Conservation (phyloP, 768 basidiomycete genomes). For the Russula emetica region DNA sequence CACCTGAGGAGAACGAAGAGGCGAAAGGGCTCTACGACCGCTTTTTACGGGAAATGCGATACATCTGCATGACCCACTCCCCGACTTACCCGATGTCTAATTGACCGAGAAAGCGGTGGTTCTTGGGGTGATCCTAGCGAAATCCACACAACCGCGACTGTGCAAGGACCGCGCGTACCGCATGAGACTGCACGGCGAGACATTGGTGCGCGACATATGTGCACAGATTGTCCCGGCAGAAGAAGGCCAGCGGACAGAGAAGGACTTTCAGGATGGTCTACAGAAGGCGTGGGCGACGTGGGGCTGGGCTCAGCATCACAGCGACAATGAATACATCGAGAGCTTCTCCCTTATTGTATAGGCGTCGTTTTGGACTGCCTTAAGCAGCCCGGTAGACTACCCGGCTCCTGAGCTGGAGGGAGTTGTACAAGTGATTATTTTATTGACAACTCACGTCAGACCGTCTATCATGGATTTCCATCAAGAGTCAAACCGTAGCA, state of each 20-base stretch:
- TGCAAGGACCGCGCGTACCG: slow-evolving; percentile 56
- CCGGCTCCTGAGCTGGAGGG: not conserved
- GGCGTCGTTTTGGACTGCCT: not conserved
- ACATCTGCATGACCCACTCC: slow-evolving; percentile 64
- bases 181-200: slow-evolving; percentile 57
- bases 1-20: not conserved
- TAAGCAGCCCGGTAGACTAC: not conserved
- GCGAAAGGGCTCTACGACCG: slow-evolving; percentile 39
- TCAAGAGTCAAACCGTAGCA: no score
- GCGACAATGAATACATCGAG: slow-evolving; percentile 11
- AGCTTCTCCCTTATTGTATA: slow-evolving; percentile 11
- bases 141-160: slow-evolving; percentile 58
- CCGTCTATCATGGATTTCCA: no score
- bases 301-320: slow-evolving; percentile 34
- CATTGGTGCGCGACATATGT: slow-evolving; percentile 51
- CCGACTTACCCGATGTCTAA: slow-evolving; percentile 46
- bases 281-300: not conserved
- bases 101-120: slow-evolving; percentile 73
- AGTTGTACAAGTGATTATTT: not conserved
- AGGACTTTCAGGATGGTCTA: not conserved
- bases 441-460: no score
- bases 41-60: slow-evolving; percentile 63
- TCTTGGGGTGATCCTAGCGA: slow-evolving; percentile 69
- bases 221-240: not conserved
- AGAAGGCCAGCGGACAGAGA: not conserved